Percentiles rank a stretch among this genome's conserved stretches.
These are phyloP conservation scores for Termitomyces eurrhizus DNA, from an alignment of 768 basidiomycete genomes.

Conservation along the genomic window DNA sequence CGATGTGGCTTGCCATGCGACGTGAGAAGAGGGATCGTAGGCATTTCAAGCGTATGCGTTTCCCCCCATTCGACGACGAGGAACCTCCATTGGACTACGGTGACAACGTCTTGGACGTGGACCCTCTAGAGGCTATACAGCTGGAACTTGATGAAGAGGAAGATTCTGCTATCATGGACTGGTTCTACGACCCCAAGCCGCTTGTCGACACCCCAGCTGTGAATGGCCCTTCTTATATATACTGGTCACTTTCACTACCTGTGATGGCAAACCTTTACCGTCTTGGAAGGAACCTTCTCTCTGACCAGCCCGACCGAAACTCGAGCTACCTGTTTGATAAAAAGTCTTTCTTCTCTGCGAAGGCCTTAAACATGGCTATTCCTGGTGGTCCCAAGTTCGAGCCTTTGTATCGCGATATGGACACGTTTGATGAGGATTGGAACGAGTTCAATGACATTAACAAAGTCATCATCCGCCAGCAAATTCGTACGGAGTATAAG, in stretches of 20 bases:
- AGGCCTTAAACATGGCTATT: constrained; percentile 94
- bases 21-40: constrained; percentile 97
- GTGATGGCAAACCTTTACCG: constrained; percentile 97
- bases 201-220: constrained; percentile 86
- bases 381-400: constrained; percentile 99
- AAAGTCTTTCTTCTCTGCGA: constrained; percentile 96
- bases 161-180: constrained; percentile 87
- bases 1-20: constrained; percentile 99
- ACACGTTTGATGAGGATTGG: constrained; percentile 98
- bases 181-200: constrained; percentile 99
- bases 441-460: constrained; percentile 99
- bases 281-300: constrained; percentile 88
- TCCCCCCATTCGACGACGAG: constrained; percentile 99
- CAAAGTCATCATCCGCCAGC: constrained; percentile 98
- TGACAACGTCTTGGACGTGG: constrained; percentile 97
- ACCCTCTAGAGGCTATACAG: constrained; percentile 97
- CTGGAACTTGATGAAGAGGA: constrained; percentile 92
- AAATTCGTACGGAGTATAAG: constrained; percentile 98
- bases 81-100: constrained; percentile 99
- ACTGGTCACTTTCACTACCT: constrained; percentile 90
- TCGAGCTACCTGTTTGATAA: constrained; percentile 95
- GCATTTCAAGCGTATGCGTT: constrained; percentile 99
- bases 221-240: constrained; percentile 91
- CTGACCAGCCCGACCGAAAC: constrained; percentile 90
- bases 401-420: constrained; percentile 95